Conservation (phyloP, 345 rosid genomes). For the Syzygium aqueum region DNA sequence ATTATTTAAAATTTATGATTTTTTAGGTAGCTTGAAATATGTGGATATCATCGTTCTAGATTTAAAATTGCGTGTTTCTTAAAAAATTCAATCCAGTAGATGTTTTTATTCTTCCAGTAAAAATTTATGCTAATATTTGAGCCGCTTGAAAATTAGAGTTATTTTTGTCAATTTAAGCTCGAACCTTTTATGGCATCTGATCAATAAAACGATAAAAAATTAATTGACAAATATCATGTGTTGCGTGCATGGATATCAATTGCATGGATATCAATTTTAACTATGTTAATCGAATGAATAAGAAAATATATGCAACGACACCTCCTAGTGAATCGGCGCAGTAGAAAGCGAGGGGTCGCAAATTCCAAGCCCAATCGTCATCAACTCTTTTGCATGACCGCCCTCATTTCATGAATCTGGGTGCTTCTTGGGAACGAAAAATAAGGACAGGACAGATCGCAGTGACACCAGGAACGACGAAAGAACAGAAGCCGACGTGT, state of each 20-base stretch:
- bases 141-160: not conserved
- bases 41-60: not conserved
- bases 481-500: not conserved
- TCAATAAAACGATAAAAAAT: not conserved
- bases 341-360: too few species aligned
- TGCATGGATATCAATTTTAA: not conserved
- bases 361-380: too few species aligned
- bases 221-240: not conserved
- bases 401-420: not conserved
- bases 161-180: not conserved
- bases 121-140: not conserved
- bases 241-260: not conserved
- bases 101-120: not conserved
- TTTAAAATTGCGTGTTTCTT: not conserved
- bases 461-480: not conserved
- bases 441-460: not conserved
- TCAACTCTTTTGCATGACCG: not conserved
- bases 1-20: not conserved
- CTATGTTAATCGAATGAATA: not conserved
- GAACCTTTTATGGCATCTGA: not conserved
- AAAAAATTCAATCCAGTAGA: not conserved
- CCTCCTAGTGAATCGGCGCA: not conserved
- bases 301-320: not conserved
- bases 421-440: not conserved
- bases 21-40: not conserved